phyloP scores from a whole-genome alignment of 2,329 filamentous ascomycete genomes.

The Allantophomopsis cytisporea region DNA sequence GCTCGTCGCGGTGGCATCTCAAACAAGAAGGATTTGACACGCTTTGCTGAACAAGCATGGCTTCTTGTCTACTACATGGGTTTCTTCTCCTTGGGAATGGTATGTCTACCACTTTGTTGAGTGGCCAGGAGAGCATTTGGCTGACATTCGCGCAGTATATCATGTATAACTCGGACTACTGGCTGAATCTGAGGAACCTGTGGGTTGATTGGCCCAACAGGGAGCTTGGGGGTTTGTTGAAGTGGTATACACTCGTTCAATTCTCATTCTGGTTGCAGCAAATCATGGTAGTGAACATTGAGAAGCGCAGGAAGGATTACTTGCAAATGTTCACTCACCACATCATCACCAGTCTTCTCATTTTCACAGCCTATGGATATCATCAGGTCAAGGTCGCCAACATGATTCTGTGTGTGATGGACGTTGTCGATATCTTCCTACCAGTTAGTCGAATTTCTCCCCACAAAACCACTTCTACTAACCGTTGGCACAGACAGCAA shows the following conservation, averaged over 20 bases:
- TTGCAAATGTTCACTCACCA: slow-evolving; percentile 95
- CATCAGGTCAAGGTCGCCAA: slow-evolving; percentile 80
- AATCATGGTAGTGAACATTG: slow-evolving; percentile 86
- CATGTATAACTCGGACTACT: slow-evolving; percentile 65
- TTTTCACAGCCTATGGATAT: slow-evolving; percentile 75
- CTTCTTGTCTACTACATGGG: slow-evolving; percentile 69
- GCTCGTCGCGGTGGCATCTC: slow-evolving; percentile 60
- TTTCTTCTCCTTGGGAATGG: slow-evolving; percentile 77
- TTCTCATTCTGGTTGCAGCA: slow-evolving; percentile 92
- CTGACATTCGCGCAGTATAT: slow-evolving; percentile 48
- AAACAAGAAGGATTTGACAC: slow-evolving; percentile 61
- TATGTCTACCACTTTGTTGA: slow-evolving; percentile 29
- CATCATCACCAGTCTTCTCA: slow-evolving; percentile 71
- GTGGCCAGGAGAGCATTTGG: not conserved
- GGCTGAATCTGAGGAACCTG: slow-evolving; percentile 59
- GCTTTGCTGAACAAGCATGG: slow-evolving; percentile 94
- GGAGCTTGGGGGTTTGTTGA: slow-evolving; percentile 60
- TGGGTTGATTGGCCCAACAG: slow-evolving; percentile 80
- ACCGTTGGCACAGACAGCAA: slow-evolving; percentile 49
- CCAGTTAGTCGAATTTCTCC: slow-evolving; percentile 44
- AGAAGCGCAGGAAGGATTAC: slow-evolving; percentile 88
- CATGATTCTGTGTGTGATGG: slow-evolving; percentile 83
- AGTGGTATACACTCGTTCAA: slow-evolving; percentile 83
- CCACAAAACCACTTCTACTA: slow-evolving; percentile 3
- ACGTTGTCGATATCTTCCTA: slow-evolving; percentile 78